Conservation (phyloP, 306 rosid genomes). For the Trifolium fragiferum region DNA sequence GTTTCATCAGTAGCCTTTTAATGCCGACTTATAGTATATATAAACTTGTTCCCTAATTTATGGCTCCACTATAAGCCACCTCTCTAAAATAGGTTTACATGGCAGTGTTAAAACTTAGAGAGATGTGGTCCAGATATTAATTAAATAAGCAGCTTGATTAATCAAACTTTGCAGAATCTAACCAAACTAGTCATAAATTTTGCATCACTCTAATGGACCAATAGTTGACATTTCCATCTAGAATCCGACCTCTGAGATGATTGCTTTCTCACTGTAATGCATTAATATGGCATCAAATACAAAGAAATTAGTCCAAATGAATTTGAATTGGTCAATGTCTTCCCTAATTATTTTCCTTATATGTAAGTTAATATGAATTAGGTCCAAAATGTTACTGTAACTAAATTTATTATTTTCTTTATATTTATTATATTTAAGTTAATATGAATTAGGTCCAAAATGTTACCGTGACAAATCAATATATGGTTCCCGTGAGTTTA, state of each 20-base stretch:
- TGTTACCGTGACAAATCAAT: too few relatives aligned
- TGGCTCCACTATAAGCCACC: background rate
- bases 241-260: background rate
- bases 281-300: background rate
- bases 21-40: background rate
- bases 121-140: background rate
- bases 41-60: constrained; percentile 19
- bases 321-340: constrained; percentile 5
- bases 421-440: too few relatives aligned
- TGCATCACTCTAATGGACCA: background rate
- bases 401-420: too few relatives aligned
- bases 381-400: background rate
- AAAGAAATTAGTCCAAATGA: background rate
- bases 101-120: background rate
- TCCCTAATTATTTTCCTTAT: background rate
- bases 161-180: background rate
- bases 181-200: background rate
- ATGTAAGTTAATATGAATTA: background rate
- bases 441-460: too few relatives aligned
- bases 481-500: too few relatives aligned
- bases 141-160: background rate
- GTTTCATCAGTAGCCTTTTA: too few relatives aligned
- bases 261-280: background rate
- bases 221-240: constrained; percentile 5
- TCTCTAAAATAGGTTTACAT: background rate